Conservation (phyloP, 257 asterid species). For the Echium plantagineum region DNA sequence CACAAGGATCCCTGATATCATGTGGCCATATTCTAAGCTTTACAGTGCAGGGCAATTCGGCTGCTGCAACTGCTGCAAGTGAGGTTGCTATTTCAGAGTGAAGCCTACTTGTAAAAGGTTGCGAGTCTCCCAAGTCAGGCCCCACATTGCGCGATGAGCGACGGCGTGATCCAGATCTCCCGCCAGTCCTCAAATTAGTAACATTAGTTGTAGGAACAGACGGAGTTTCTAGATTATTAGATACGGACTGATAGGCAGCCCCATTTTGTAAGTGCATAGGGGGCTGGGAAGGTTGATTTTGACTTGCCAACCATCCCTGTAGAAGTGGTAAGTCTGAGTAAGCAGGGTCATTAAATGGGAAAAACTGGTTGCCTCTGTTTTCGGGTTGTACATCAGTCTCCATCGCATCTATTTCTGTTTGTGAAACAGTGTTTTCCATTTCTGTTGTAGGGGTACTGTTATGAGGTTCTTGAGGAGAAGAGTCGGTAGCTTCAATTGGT, state of each 20-base stretch:
- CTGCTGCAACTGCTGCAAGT: constrained; percentile 2
- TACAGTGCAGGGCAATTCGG: constrained; percentile 7
- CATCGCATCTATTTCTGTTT: constrained; percentile 48
- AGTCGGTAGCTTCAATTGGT: constrained; percentile 45
- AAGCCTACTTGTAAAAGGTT: constrained; percentile 7
- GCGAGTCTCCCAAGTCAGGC: constrained; percentile 25
- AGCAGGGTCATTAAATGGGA: constrained; percentile 76
- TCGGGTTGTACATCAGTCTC: constrained; percentile 38
- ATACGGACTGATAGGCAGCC: constrained; percentile 32
- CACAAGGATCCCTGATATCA: constrained; percentile 67
- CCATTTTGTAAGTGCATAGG: constrained; percentile 43
- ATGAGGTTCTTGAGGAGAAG: constrained; percentile 51
- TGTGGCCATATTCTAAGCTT: constrained; percentile 89
- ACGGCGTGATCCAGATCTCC: constrained; percentile 65
- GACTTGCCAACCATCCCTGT: constrained; percentile 96
- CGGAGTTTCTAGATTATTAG: constrained; percentile 36
- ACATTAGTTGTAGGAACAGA: constrained; percentile 23
- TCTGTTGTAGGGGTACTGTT: constrained; percentile 31
- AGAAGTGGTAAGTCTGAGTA: constrained; percentile 89
- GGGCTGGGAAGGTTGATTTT: constrained; percentile 82
- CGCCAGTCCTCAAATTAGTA: constrained; percentile 40
- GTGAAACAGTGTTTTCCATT: constrained; percentile 31
- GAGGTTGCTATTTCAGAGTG: constrained; percentile 9
- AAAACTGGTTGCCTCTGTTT: constrained; percentile 29
- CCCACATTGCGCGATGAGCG: constrained; percentile 42